A percentile compares a stretch with the other conserved stretches of the same genome.
Evolutionary conservation across 176 grass and related monocot species (phyloP).

Genomic region (Raddia distichophylla): DNA sequence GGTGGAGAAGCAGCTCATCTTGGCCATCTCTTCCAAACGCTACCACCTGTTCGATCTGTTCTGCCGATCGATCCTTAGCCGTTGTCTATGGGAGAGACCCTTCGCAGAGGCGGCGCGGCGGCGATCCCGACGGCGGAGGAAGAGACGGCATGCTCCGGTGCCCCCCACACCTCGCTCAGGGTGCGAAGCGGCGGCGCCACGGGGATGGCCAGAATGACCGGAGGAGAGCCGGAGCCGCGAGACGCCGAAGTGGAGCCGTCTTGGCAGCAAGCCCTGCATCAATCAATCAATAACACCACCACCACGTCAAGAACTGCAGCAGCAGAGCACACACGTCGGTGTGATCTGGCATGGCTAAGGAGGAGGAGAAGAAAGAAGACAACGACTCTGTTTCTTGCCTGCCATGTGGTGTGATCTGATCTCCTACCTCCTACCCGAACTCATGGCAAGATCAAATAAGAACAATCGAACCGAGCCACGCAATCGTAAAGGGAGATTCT

Average conservation of each 20-base stretch:
- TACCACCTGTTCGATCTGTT: background rate
- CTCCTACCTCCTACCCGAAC: background rate
- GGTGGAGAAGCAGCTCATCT: slow-evolving; percentile 66
- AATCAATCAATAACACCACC: slow-evolving; percentile 24
- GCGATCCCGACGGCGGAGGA: slow-evolving; percentile 29
- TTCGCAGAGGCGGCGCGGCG: slow-evolving; percentile 43
- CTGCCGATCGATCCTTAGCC: slow-evolving; percentile 49
- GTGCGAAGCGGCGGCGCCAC: slow-evolving; percentile 41
- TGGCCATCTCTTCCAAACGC: slow-evolving; percentile 55
- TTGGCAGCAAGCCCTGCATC: slow-evolving; percentile 47
- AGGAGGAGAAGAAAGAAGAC: background rate
- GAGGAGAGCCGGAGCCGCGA: slow-evolving; percentile 31
- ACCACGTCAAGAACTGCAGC: background rate
- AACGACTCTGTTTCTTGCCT: slow-evolving; percentile 5
- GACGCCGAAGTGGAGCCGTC: slow-evolving; percentile 49
- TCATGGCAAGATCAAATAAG: background rate
- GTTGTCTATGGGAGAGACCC: slow-evolving; percentile 73
- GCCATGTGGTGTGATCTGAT: background rate
- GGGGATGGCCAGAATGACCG: slow-evolving; percentile 79
- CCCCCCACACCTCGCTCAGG: slow-evolving; percentile 69
- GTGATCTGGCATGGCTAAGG: background rate
- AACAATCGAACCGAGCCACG: background rate
- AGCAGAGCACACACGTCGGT: background rate
- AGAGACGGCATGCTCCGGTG: slow-evolving; percentile 39
- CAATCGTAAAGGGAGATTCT: background rate